Evolutionary conservation across 1,284 basidiomycete species (phyloP).

Genomic region (Rhodotorula sp.): DNA sequence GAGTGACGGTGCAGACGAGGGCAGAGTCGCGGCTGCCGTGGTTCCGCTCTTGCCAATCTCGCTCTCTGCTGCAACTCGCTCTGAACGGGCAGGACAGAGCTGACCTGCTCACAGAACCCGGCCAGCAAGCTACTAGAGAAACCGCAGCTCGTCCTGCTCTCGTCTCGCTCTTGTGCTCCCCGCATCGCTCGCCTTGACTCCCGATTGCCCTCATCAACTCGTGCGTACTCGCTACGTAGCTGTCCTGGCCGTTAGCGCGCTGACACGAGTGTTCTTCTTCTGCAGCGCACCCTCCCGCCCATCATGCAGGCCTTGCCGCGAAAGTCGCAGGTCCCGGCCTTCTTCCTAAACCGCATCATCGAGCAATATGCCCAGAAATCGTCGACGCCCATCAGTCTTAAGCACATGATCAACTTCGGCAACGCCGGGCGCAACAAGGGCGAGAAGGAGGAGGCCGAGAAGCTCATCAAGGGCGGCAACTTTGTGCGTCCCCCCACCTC

Average conservation of each 20-base stretch:
- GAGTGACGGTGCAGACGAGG: too few species aligned
- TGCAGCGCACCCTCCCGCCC: not conserved
- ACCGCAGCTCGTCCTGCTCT: too few species aligned
- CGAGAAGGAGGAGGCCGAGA: conserved; percentile 40
- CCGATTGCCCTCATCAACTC: too few species aligned
- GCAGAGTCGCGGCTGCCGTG: not conserved
- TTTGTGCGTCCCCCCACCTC: conserved; percentile 37
- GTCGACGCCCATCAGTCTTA: conserved; percentile 43
- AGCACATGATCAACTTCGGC: conserved; percentile 46
- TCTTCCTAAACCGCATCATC: conserved; percentile 35
- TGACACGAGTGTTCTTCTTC: not conserved
- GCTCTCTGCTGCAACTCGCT: too few species aligned
- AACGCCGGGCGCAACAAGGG: conserved; percentile 35
- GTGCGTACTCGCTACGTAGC: too few species aligned
- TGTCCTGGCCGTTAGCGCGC: not conserved
- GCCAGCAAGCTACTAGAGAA: too few species aligned
- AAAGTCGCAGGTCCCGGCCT: conserved; percentile 29
- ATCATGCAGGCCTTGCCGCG: conserved; percentile 3
- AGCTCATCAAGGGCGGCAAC: conserved; percentile 45
- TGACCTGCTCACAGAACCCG: too few species aligned
- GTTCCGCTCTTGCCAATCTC: not conserved
- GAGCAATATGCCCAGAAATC: conserved; percentile 27
- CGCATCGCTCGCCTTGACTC: too few species aligned
- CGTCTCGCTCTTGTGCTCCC: too few species aligned
- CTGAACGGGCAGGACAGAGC: too few species aligned